phyloP scores from a whole-genome alignment of 768 basidiomycete species.

The Lactifluus subvellereus region DNA sequence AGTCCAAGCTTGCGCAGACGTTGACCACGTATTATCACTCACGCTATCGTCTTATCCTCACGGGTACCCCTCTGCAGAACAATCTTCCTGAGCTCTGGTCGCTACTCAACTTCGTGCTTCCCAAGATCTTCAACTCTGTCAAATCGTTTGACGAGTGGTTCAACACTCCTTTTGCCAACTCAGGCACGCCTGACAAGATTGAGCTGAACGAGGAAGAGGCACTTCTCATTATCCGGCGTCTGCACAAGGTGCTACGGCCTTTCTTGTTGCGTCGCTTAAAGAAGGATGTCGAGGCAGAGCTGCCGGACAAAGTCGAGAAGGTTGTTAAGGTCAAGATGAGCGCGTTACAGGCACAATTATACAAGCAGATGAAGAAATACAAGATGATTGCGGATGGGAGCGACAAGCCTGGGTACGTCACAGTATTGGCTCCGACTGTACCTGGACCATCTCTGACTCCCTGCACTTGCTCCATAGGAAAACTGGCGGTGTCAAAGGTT shows the following conservation, averaged over 20 bases:
- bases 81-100: slow-evolving; percentile 96
- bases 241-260: slow-evolving; percentile 92
- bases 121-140: slow-evolving; percentile 97
- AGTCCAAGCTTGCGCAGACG: slow-evolving; percentile 82
- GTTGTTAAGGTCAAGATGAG: slow-evolving; percentile 96
- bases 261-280: slow-evolving; percentile 90
- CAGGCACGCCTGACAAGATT: slow-evolving; percentile 97
- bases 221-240: slow-evolving; percentile 89
- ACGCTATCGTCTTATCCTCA: slow-evolving; percentile 88
- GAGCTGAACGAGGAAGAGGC: slow-evolving; percentile 99
- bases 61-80: slow-evolving; percentile 94
- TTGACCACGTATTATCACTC: slow-evolving; percentile 90
- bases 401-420: slow-evolving; percentile 63
- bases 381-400: slow-evolving; percentile 92
- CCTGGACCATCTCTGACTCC: background rate
- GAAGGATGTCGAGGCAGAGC: slow-evolving; percentile 93
- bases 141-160: slow-evolving; percentile 99
- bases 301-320: slow-evolving; percentile 97
- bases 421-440: background rate
- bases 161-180: slow-evolving; percentile 98
- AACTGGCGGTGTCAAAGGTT: slow-evolving; percentile 74
- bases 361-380: slow-evolving; percentile 97
- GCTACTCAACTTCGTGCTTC: slow-evolving; percentile 89
- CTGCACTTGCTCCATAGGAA: slow-evolving; percentile 40
- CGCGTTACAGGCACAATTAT: slow-evolving; percentile 83